phyloP scores from a whole-genome alignment of 2,329 filamentous ascomycete genomes.

The Hymenoscyphus infarciens region DNA sequence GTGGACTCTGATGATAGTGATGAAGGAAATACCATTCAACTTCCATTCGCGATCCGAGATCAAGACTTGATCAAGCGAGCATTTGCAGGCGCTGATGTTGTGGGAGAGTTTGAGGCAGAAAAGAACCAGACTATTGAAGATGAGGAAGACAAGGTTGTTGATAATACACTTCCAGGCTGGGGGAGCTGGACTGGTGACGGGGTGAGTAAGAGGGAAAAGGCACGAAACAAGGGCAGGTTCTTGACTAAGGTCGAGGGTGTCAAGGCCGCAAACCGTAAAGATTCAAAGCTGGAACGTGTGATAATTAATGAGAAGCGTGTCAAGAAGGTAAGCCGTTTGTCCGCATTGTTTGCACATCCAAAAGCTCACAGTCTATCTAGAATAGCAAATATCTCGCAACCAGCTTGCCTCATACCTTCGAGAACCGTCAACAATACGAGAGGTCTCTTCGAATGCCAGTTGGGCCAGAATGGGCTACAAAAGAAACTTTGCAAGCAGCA shows the following conservation, averaged over 20 bases:
- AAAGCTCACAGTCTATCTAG: slow-evolving; percentile 39
- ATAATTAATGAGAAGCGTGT: slow-evolving; percentile 90
- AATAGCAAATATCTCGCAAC: slow-evolving; percentile 85
- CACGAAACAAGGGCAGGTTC: slow-evolving; percentile 58
- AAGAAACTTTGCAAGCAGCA: slow-evolving; percentile 83
- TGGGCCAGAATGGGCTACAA: slow-evolving; percentile 95
- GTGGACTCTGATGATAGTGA: slow-evolving; percentile 35
- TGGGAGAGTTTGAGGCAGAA: slow-evolving; percentile 74
- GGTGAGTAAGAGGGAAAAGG: slow-evolving; percentile 66
- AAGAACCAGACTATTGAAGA: slow-evolving; percentile 69
- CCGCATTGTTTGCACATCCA: neutral
- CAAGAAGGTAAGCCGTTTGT: slow-evolving; percentile 64
- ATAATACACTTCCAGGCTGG: slow-evolving; percentile 90
- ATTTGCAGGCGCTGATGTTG: slow-evolving; percentile 85
- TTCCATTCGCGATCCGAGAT: slow-evolving; percentile 57
- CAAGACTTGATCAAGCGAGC: slow-evolving; percentile 72
- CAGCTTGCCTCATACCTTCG: slow-evolving; percentile 83
- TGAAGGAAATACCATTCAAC: slow-evolving; percentile 48
- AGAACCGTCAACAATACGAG: slow-evolving; percentile 86
- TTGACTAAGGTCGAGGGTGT: slow-evolving; percentile 68
- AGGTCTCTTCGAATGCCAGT: slow-evolving; percentile 79
- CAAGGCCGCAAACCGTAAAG: slow-evolving; percentile 72
- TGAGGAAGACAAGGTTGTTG: slow-evolving; percentile 78
- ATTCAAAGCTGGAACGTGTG: slow-evolving; percentile 76
- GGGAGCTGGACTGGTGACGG: slow-evolving; percentile 87